Conservation (phyloP, 345 rosid species). For the Melastoma malabathricum region DNA sequence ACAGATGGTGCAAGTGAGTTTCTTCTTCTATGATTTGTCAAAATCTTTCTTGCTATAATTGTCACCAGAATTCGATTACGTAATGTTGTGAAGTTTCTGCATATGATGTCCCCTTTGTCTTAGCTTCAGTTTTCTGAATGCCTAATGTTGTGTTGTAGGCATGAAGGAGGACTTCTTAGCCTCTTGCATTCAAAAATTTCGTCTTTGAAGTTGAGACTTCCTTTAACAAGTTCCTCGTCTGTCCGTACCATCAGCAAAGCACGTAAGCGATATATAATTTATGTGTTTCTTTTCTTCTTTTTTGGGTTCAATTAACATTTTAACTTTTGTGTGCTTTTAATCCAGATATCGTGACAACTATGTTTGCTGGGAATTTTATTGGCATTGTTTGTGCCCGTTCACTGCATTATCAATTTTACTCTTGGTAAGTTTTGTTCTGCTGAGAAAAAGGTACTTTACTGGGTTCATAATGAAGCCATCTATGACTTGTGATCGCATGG, state of each 20-base stretch:
- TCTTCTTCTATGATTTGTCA: slow-evolving; percentile 1
- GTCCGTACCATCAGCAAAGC: slow-evolving; percentile 38
- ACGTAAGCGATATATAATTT: slow-evolving; percentile 26
- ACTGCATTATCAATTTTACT: slow-evolving; percentile 92
- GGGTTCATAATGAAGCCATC: not conserved
- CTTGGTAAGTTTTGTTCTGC: slow-evolving; percentile 41
- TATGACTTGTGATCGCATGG: too few species aligned
- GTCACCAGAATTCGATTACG: too few species aligned
- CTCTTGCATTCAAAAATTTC: slow-evolving; percentile 38
- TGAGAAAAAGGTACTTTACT: not conserved
- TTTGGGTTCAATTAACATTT: not conserved
- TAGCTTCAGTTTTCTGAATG: slow-evolving; percentile 1
- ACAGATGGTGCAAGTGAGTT: slow-evolving; percentile 95
- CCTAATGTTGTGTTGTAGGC: slow-evolving; percentile 24
- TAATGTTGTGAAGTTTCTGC: not conserved
- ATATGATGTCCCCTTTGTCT: not conserved
- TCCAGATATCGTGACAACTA: slow-evolving; percentile 58
- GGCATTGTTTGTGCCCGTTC: slow-evolving; percentile 88
- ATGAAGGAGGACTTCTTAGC: slow-evolving; percentile 71
- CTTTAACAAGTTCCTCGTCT: slow-evolving; percentile 14
- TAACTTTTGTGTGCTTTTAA: not conserved
- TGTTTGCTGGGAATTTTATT: slow-evolving; percentile 82
- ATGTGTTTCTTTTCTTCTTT: not conserved
- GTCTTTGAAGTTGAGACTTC: slow-evolving; percentile 18
- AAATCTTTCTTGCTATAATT: too few species aligned